Conservation (phyloP, 2,329 filamentous ascomycete genomes). For the Ophiostoma perfectum region DNA sequence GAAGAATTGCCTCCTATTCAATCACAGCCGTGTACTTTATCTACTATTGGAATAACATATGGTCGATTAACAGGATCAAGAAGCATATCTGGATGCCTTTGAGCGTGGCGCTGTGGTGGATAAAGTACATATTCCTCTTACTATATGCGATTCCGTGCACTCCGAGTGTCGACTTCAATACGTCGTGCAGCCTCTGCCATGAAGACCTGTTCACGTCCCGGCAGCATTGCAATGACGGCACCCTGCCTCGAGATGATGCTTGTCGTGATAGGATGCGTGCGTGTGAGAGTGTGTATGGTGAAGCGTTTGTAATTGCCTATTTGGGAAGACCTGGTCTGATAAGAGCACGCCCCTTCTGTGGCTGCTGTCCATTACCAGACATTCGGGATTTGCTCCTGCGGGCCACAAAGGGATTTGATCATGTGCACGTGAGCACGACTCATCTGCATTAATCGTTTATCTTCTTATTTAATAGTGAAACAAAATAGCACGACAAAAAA, state of each 20-base stretch:
- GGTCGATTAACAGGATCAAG: background rate
- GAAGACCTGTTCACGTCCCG: no score
- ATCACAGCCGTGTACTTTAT: background rate
- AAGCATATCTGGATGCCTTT: no score
- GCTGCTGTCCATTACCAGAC: constrained; percentile 16
- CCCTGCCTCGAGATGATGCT: background rate
- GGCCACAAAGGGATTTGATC: background rate
- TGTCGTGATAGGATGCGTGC: background rate
- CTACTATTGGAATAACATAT: background rate
- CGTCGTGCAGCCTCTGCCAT: no score
- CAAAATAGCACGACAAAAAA: background rate
- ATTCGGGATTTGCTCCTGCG: constrained; percentile 21
- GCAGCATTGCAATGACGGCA: no score
- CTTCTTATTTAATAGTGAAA: background rate
- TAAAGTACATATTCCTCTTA: no score
- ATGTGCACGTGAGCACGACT: background rate
- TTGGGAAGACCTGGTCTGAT: background rate
- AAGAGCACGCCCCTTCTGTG: background rate
- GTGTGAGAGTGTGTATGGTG: background rate
- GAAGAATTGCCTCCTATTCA: background rate
- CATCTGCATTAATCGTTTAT: background rate
- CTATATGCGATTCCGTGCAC: no score
- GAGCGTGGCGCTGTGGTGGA: no score
- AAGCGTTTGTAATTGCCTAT: background rate
- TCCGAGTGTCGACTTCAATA: no score